A percentile compares a stretch with the other conserved stretches of the same genome.
phyloP scores from a whole-genome alignment of 352 stramenopile genomes.

The Pythium utonaiense region DNA sequence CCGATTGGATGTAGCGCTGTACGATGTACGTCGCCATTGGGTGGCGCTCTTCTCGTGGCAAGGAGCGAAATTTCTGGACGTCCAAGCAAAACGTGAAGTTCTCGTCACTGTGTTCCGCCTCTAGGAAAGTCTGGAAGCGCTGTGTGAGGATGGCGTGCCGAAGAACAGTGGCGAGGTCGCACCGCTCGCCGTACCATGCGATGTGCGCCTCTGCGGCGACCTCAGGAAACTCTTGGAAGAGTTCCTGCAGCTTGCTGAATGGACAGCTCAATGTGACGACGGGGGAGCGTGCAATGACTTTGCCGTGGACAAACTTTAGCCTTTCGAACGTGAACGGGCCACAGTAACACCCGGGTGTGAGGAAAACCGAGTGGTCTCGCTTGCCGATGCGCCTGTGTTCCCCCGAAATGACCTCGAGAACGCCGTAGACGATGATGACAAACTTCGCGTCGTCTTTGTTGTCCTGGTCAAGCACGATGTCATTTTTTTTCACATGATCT shows the following conservation, averaged over 20 bases:
- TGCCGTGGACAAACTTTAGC: slow-evolving; percentile 44
- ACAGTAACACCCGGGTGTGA: slow-evolving; percentile 68
- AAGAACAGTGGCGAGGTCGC: slow-evolving; percentile 60
- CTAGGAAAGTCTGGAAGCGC: slow-evolving; percentile 60
- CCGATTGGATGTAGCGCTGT: slow-evolving; percentile 52
- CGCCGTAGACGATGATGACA: slow-evolving; percentile 63
- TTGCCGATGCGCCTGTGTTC: slow-evolving; percentile 25
- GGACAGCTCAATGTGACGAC: slow-evolving; percentile 54
- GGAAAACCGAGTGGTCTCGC: slow-evolving; percentile 49
- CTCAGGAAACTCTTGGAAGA: slow-evolving; percentile 56
- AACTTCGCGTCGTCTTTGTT: slow-evolving; percentile 36
- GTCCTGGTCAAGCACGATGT: slow-evolving; percentile 52
- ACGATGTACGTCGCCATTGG: slow-evolving; percentile 39
- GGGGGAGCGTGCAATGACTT: slow-evolving; percentile 45
- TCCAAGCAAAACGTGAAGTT: slow-evolving; percentile 77
- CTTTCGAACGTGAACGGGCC: slow-evolving; percentile 72
- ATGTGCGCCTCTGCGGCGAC: slow-evolving; percentile 67
- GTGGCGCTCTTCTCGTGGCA: slow-evolving; percentile 26
- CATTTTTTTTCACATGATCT: slow-evolving; percentile 56
- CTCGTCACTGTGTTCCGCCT: slow-evolving; percentile 74
- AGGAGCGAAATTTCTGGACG: slow-evolving; percentile 47
- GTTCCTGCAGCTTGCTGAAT: slow-evolving; percentile 36
- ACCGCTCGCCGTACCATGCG: slow-evolving; percentile 67
- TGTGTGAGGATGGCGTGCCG: slow-evolving; percentile 53
- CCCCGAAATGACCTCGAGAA: slow-evolving; percentile 55